These are phyloP conservation scores for Byssoonygena ceratinophila DNA, from an alignment of 2,329 filamentous ascomycete species.

Conservation along the genomic window DNA sequence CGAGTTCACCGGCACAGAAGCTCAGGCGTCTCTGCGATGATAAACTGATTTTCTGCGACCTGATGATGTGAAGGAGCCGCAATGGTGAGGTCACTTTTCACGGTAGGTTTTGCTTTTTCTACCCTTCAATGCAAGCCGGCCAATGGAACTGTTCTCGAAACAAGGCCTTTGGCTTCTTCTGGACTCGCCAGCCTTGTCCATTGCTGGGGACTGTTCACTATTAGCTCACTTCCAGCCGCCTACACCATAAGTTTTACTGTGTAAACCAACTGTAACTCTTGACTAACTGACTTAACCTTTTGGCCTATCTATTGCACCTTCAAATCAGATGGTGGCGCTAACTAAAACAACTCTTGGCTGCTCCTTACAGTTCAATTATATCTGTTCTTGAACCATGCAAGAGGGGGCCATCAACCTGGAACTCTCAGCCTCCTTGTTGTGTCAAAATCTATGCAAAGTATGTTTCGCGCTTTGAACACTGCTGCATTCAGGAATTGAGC, in stretches of 20 bases:
- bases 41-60: too few species aligned
- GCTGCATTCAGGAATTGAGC: not conserved
- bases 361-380: too few species aligned
- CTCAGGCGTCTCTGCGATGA: too few species aligned
- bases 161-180: not conserved
- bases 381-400: not conserved
- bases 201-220: not conserved
- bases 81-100: not conserved
- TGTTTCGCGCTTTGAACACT: not conserved
- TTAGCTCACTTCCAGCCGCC: not conserved
- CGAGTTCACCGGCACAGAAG: too few species aligned
- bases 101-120: not conserved
- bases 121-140: not conserved
- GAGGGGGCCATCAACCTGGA: not conserved
- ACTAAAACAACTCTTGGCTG: not conserved
- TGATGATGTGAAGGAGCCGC: too few species aligned
- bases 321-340: not conserved
- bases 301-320: too few species aligned
- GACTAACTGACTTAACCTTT: too few species aligned
- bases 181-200: not conserved
- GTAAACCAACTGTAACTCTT: too few species aligned
- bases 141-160: not conserved
- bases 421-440: constrained; percentile 4
- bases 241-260: too few species aligned
- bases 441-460: not conserved